These are phyloP conservation scores for Suillus subalutaceus DNA, from an alignment of 768 basidiomycete genomes.

Conservation along the genomic window DNA sequence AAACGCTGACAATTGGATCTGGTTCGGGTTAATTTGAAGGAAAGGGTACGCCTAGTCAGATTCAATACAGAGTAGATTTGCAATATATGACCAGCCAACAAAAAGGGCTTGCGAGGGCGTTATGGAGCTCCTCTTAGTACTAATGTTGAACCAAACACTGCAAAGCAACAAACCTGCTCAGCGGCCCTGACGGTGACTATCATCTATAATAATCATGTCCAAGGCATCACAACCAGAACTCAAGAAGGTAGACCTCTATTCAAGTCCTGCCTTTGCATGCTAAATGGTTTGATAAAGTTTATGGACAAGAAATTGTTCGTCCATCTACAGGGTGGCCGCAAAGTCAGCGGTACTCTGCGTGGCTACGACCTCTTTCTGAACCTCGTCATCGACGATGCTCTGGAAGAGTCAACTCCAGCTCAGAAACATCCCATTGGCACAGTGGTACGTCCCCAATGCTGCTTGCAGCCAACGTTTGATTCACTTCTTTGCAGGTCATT, in stretches of 20 bases:
- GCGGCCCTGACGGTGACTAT: conserved; percentile 8
- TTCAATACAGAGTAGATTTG: conserved; percentile 4
- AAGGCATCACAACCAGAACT: conserved; percentile 97
- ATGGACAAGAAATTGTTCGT: conserved; percentile 99
- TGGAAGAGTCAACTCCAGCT: conserved; percentile 88
- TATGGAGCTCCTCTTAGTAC: conserved; percentile 9
- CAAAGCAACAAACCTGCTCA: conserved; percentile 30
- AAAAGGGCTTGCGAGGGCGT: background rate
- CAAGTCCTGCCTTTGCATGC: conserved; percentile 7
- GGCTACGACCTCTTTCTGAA: conserved; percentile 99
- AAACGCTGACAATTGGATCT: background rate
- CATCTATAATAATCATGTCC: conserved; percentile 58
- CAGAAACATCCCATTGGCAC: conserved; percentile 92
- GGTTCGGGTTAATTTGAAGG: background rate
- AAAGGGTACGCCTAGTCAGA: background rate
- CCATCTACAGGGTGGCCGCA: conserved; percentile 91
- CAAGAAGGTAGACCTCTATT: conserved; percentile 77
- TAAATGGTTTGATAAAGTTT: conserved; percentile 55
- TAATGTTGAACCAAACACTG: conserved; percentile 29
- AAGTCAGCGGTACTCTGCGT: conserved; percentile 92
- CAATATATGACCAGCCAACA: background rate
- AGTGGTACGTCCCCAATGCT: conserved; percentile 61
- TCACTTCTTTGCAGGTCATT: conserved; percentile 66
- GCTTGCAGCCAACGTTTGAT: background rate
- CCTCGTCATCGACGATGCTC: conserved; percentile 93